phyloP scores from a whole-genome alignment of 2,329 filamentous ascomycete species.

The Penicillium sp. region DNA sequence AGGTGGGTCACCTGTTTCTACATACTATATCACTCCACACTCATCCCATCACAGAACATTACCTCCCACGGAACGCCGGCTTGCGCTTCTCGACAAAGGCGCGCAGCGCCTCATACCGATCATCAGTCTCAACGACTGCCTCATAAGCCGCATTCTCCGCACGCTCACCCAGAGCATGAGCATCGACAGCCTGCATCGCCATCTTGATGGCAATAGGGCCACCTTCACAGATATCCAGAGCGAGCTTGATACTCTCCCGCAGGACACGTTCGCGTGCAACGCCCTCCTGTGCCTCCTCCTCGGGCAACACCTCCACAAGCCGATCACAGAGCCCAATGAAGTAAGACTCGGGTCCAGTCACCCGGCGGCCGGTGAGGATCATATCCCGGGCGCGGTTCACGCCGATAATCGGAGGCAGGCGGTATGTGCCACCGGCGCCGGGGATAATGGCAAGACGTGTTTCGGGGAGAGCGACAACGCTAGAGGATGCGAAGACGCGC shows the following conservation, averaged over 20 bases:
- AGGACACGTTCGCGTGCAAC: constrained; percentile 67
- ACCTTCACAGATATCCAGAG: constrained; percentile 82
- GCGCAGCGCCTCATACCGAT: constrained; percentile 80
- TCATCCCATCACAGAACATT: constrained; percentile 7
- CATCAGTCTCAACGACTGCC: constrained; percentile 76
- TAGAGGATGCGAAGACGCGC: constrained; percentile 78
- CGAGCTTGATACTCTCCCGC: constrained; percentile 73
- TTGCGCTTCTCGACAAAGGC: constrained; percentile 80
- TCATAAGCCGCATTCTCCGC: constrained; percentile 88
- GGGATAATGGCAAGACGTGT: constrained; percentile 92
- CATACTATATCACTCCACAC: background rate
- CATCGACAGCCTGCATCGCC: constrained; percentile 74
- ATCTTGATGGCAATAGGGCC: constrained; percentile 80
- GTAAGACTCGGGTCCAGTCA: constrained; percentile 81
- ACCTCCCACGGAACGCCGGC: constrained; percentile 64
- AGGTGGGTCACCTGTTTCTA: background rate
- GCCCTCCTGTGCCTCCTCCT: constrained; percentile 53
- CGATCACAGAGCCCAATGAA: constrained; percentile 87
- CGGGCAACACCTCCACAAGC: constrained; percentile 73
- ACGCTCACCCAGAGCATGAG: constrained; percentile 64
- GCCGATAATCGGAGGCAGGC: constrained; percentile 80
- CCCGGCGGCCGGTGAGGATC: constrained; percentile 83
- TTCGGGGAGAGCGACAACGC: constrained; percentile 80
- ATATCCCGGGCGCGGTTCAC: constrained; percentile 80
- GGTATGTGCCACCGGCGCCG: constrained; percentile 88